Evolutionary conservation across 2,329 filamentous ascomycete genomes (phyloP).

Genomic region (Trichoderma sp.): DNA sequence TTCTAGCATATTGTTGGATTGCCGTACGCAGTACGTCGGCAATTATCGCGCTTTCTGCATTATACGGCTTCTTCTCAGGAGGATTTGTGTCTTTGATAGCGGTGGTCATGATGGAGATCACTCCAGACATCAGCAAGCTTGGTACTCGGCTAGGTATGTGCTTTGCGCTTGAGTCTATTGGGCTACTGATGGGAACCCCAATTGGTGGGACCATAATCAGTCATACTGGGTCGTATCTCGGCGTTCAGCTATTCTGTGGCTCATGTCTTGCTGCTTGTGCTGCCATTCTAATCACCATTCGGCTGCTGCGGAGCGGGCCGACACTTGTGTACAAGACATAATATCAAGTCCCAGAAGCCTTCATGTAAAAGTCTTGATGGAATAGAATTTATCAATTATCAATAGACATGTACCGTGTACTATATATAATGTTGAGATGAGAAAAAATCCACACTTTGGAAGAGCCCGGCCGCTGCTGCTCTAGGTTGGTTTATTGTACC

Average conservation of each 20-base stretch:
- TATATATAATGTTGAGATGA: no score
- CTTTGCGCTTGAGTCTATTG: slow-evolving; percentile 2
- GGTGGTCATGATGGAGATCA: not conserved
- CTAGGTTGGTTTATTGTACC: not conserved
- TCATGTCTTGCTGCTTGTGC: not conserved
- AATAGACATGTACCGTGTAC: not conserved
- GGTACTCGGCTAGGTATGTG: not conserved
- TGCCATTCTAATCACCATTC: not conserved
- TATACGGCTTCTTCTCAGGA: not conserved
- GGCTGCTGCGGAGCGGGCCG: not conserved
- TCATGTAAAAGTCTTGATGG: not conserved
- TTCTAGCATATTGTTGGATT: not conserved
- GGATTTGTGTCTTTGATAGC: not conserved
- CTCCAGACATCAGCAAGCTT: not conserved
- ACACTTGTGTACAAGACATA: not conserved
- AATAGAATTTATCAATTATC: not conserved
- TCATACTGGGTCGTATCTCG: not conserved
- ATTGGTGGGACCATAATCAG: not conserved
- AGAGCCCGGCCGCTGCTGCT: not conserved
- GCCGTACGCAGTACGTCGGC: not conserved
- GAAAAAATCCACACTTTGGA: not conserved
- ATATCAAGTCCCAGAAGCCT: not conserved
- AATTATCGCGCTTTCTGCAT: not conserved
- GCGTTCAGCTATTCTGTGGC: not conserved
- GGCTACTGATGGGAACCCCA: not conserved